Base-by-base conservation (phyloP, 352 stramenopile genomes). In the Phytopythium montanum region DNA sequence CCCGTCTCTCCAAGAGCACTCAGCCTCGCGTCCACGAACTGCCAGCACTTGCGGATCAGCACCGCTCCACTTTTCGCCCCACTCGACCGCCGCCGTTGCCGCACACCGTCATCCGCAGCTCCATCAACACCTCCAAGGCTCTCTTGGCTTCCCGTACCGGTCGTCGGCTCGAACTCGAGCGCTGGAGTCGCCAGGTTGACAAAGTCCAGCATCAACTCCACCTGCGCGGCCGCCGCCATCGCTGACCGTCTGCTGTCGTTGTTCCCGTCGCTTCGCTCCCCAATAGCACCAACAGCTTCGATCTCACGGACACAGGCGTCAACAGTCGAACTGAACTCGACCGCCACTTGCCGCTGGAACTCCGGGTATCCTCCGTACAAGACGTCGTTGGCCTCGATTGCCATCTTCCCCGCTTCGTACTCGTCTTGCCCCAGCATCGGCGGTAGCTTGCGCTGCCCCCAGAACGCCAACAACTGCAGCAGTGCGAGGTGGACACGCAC, bases 321-420 rank as follows among this genome's bases (percentile, higher is more conserved):
- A n/a, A 93, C 54, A 7, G 66, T 73, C 3, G 62, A 64, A 16
- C 72, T 81, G 39, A 92, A 88, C 3, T 68, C 54, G 8, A 26
- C 14, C 21, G 88, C 58, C 9, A 93, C 74, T 34, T 85, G 69
- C 2, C 76, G 60, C 4, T 66, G 54, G 60, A 95, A 95, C 9
- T 39, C 54, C 12, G 70, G 64, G 21, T 88, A 70, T 0, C 82
- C 84, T 29, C 78, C 81, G 50, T 95, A 97, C 1, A 97, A 64
- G 4, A 87, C 78, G 55, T 96, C 84, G 54, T 97, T 97, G n/a
- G 75, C 87, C 33, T 95, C 84, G 18, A 96, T 44, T 5, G 50
- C 21, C 7, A 44, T 16, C 50, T 8, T 31, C 73, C 16, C 82
- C 68, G 19, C 64, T 16, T 0, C 29, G 6, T 56, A 9, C 5